Conservation (phyloP, 2,329 filamentous ascomycete genomes). For the Sporothrix pallida region DNA sequence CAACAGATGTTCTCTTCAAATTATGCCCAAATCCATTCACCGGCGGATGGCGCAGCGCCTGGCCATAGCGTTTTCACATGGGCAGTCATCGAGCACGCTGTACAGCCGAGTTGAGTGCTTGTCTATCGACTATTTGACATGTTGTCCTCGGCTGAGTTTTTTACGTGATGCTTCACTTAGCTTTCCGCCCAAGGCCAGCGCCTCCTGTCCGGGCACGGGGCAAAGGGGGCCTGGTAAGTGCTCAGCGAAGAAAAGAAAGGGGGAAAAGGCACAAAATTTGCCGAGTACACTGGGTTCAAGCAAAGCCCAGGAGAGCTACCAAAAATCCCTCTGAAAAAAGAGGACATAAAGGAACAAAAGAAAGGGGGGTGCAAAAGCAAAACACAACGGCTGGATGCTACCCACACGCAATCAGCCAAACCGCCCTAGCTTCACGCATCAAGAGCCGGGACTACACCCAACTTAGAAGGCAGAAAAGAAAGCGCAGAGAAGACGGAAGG, state of each 20-base stretch:
- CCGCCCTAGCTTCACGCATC: conserved; percentile 16
- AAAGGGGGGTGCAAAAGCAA: conserved; percentile 19
- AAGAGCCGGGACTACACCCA: conserved; percentile 33
- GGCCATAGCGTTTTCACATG: conserved; percentile 32
- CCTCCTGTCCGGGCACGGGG: background rate
- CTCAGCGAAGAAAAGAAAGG: background rate
- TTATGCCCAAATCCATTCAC: conserved; percentile 15
- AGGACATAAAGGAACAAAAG: background rate
- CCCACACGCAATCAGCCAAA: conserved; percentile 29
- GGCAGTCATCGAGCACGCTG: background rate
- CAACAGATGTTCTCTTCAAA: no score
- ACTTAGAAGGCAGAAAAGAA: conserved; percentile 31
- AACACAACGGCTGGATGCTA: conserved; percentile 21
- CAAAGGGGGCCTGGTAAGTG: conserved; percentile 4
- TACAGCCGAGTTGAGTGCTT: background rate
- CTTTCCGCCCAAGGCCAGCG: background rate
- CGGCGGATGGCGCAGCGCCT: background rate
- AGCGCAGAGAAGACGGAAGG: conserved; percentile 4
- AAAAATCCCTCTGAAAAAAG: background rate
- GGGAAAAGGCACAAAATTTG: no score
- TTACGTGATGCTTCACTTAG: conserved; percentile 8
- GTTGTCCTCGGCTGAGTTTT: conserved; percentile 8
- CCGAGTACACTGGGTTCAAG: no score
- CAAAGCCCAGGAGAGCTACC: background rate
- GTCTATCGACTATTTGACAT: background rate